Evolutionary conservation across 75 land plant species (phyloP).

Genomic region (Sequoiadendron giganteum): DNA sequence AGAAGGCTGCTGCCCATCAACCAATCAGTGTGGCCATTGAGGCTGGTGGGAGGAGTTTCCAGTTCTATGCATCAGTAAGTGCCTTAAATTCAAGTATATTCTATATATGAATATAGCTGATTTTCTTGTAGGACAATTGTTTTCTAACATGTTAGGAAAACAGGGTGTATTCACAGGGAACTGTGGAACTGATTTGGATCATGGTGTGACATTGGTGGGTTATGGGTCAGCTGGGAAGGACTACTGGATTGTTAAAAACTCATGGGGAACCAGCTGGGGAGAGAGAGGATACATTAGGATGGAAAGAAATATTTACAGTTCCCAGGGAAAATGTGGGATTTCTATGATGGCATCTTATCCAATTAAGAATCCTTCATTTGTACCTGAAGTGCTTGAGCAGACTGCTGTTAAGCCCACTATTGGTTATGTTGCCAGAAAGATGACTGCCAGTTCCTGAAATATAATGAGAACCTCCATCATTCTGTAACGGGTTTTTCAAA

Average conservation of each 20-base stretch:
- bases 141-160: background rate
- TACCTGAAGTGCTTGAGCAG: background rate
- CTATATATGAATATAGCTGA: background rate
- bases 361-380: slow-evolving; percentile 22
- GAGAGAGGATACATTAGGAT: slow-evolving; percentile 81
- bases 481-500: background rate
- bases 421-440: too few relatives aligned
- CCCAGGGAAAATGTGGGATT: slow-evolving; percentile 78
- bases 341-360: slow-evolving; percentile 79
- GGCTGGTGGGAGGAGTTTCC: slow-evolving; percentile 58
- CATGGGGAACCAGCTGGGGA: slow-evolving; percentile 92
- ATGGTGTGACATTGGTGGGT: slow-evolving; percentile 80
- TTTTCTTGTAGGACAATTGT: background rate
- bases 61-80: slow-evolving; percentile 51
- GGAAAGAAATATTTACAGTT: slow-evolving; percentile 61
- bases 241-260: slow-evolving; percentile 89
- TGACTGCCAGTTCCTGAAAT: background rate
- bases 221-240: slow-evolving; percentile 59
- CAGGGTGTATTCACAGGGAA: slow-evolving; percentile 74
- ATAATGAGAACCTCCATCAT: background rate
- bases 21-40: slow-evolving; percentile 81
- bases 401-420: background rate
- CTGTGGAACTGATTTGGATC: slow-evolving; percentile 70
- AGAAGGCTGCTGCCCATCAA: slow-evolving; percentile 58
- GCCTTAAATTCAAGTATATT: too few relatives aligned